Conservation (phyloP, 139 green algal species). For the Closterium sp. region DNA sequence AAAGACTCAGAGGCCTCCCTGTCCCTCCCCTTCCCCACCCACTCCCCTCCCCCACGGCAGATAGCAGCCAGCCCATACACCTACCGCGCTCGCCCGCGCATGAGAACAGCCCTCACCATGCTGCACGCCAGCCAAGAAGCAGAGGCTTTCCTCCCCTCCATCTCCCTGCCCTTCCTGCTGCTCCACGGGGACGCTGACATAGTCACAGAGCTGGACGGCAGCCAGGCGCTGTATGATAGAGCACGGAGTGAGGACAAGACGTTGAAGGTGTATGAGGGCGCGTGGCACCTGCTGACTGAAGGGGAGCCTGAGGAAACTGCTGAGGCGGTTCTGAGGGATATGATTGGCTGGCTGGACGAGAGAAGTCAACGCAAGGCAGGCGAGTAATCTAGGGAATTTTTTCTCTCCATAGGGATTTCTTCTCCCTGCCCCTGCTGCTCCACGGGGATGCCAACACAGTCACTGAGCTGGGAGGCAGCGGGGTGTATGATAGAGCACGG, state of each 20-base stretch:
- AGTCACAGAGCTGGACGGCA: constrained; percentile 32
- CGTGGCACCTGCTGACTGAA: constrained; percentile 27
- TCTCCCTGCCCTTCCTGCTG: constrained; percentile 37
- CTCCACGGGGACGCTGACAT: constrained; percentile 34
- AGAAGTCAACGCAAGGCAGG: not conserved
- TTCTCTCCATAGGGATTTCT: too few relatives aligned
- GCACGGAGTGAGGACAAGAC: constrained; percentile 41
- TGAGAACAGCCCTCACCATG: constrained; percentile 15
- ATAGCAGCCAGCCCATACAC: not conserved
- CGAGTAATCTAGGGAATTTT: too few relatives aligned
- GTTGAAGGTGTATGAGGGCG: constrained; percentile 30
- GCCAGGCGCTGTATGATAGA: constrained; percentile 25
- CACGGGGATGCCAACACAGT: constrained; percentile 34
- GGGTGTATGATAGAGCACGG: constrained; percentile 14
- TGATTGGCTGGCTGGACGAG: constrained; percentile 39
- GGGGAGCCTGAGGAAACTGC: constrained; percentile 36
- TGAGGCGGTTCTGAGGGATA: constrained; percentile 31
- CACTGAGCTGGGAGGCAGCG: constrained; percentile 21
- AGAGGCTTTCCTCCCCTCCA: not conserved
- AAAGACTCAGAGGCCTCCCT: too few relatives aligned
- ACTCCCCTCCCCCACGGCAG: not conserved
- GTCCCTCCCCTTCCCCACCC: not conserved
- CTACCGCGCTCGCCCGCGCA: constrained; percentile 11
- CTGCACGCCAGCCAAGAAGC: constrained; percentile 9
- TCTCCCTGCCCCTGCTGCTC: constrained; percentile 27